These are phyloP conservation scores for Fraxinus anomala DNA, from an alignment of 257 asterid species.

Conservation along the genomic window DNA sequence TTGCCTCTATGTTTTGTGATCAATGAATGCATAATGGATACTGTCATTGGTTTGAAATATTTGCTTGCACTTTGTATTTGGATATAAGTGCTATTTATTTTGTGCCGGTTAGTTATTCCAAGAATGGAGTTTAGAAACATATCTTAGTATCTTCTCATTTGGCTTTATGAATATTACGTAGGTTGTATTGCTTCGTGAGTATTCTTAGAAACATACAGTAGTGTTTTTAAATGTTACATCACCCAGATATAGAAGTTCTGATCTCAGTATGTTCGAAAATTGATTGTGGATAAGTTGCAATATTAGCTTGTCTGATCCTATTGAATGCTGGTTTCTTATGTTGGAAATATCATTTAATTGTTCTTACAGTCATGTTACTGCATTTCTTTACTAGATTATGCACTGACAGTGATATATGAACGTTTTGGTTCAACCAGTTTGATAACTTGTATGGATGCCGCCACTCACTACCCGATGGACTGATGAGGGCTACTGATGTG, in stretches of 20 bases:
- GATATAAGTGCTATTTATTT: no score
- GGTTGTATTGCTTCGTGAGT: no score
- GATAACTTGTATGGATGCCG: conserved; percentile 63
- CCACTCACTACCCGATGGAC: conserved; percentile 54
- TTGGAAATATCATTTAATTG: background rate
- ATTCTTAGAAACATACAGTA: no score
- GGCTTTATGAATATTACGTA: background rate
- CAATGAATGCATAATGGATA: no score
- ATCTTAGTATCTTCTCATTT: background rate
- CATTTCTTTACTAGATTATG: background rate
- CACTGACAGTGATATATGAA: background rate
- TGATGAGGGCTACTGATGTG: conserved; percentile 39
- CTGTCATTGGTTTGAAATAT: no score
- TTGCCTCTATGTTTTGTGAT: no score
- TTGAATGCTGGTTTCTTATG: background rate
- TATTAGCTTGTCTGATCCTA: background rate
- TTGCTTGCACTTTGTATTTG: no score
- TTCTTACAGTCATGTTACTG: background rate
- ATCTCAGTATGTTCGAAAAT: background rate
- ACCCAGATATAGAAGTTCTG: background rate
- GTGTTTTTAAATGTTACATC: background rate
- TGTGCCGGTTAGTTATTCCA: no score
- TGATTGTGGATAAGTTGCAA: background rate
- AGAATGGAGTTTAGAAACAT: no score
- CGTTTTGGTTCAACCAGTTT: conserved; percentile 23